phyloP scores from a whole-genome alignment of 768 basidiomycete species.

The Galerina sulciceps region DNA sequence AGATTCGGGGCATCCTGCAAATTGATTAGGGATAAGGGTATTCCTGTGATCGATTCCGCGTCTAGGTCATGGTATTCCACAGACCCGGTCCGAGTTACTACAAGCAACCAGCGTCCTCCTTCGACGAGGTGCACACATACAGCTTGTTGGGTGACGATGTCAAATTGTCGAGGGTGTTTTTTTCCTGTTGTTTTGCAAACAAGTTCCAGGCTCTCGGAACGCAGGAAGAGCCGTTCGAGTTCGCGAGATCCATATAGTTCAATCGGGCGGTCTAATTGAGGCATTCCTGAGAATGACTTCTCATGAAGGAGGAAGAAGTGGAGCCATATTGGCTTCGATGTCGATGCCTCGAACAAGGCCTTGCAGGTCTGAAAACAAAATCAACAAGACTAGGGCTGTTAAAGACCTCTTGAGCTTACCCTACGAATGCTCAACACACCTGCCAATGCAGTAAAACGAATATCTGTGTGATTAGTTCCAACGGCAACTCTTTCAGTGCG shows the following conservation, averaged over 20 bases:
- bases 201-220: neutral
- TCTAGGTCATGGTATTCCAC: constrained; percentile 11
- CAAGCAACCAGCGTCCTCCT: constrained; percentile 16
- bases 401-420: no score
- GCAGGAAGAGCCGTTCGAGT: constrained; percentile 2
- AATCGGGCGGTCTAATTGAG: neutral
- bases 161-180: neutral
- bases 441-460: no score
- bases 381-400: no score
- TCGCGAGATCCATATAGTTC: neutral
- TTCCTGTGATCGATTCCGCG: neutral
- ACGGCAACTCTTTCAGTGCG: no score
- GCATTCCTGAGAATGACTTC: neutral
- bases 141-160: neutral
- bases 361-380: no score
- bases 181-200: neutral
- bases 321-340: no score
- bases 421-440: no score
- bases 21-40: no score
- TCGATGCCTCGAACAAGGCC: no score
- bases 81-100: neutral
- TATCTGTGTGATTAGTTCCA: no score
- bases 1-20: no score
- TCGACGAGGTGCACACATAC: constrained; percentile 1
- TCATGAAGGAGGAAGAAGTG: no score